Evolutionary conservation across 176 grass and related monocot species (phyloP).

Genomic region (Typha latifolia): DNA sequence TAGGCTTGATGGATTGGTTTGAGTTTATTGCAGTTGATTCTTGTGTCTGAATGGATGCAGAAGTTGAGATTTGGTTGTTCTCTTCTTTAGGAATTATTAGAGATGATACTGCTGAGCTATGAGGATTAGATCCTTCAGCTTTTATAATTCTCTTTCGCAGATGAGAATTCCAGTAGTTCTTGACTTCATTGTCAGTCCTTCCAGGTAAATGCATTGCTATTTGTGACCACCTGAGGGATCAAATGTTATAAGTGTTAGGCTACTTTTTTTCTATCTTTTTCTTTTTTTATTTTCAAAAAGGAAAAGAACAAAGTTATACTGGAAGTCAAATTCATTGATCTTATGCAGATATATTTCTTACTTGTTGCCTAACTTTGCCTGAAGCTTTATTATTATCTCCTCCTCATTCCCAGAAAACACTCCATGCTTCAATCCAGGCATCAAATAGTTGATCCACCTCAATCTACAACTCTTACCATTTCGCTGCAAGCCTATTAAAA

Average conservation of each 20-base stretch:
- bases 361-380: conserved; percentile 78
- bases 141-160: conserved; percentile 69
- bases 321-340: too few relatives aligned
- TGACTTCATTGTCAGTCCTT: conserved; percentile 86
- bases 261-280: not conserved
- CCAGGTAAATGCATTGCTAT: conserved; percentile 80
- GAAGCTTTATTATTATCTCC: conserved; percentile 54
- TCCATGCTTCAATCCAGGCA: conserved; percentile 62
- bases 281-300: too few relatives aligned
- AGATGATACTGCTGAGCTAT: conserved; percentile 29
- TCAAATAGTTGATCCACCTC: conserved; percentile 88
- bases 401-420: conserved; percentile 68
- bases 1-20: conserved; percentile 1
- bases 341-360: conserved; percentile 16
- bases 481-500: conserved; percentile 51
- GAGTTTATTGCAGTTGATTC: not conserved
- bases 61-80: conserved; percentile 23
- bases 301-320: too few relatives aligned
- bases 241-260: conserved; percentile 11
- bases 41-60: not conserved
- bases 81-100: conserved; percentile 33
- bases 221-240: conserved; percentile 59
- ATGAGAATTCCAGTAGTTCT: conserved; percentile 91
- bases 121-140: conserved; percentile 30
- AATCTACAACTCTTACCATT: conserved; percentile 88